These are phyloP conservation scores for Syzygium jambos DNA, from an alignment of 345 rosid species.

Conservation along the genomic window DNA sequence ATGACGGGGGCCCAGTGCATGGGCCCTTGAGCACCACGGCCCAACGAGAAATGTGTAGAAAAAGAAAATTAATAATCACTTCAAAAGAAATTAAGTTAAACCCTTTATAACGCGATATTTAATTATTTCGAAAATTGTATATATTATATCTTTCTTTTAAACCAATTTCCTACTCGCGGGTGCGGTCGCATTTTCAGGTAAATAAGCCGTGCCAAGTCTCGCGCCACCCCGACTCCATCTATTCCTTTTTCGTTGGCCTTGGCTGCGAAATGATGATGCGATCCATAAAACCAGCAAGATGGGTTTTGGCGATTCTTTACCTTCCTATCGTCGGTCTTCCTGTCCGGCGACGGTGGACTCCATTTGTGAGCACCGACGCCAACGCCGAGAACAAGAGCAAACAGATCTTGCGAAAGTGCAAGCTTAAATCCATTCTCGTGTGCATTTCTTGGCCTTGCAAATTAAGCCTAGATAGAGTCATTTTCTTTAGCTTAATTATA, in stretches of 20 bases:
- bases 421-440: neutral
- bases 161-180: neutral
- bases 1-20: slow-evolving; percentile 13
- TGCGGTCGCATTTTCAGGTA: neutral
- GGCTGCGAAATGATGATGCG: no score
- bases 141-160: neutral
- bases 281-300: neutral
- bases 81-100: neutral
- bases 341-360: slow-evolving; percentile 7
- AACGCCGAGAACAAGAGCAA: neutral
- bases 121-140: neutral
- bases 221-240: neutral
- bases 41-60: slow-evolving; percentile 6
- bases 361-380: neutral
- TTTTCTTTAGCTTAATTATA: neutral
- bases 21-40: slow-evolving; percentile 13
- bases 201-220: neutral
- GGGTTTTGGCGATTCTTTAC: neutral
- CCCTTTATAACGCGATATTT: neutral
- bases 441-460: neutral
- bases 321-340: slow-evolving; percentile 3
- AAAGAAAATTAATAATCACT: neutral
- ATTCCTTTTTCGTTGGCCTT: neutral
- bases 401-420: neutral
- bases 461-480: neutral